Evolutionary conservation across 139 green algal species (phyloP), one percentile per base, ranked within the genome.

Genomic region (Chlorella sp.): DNA sequence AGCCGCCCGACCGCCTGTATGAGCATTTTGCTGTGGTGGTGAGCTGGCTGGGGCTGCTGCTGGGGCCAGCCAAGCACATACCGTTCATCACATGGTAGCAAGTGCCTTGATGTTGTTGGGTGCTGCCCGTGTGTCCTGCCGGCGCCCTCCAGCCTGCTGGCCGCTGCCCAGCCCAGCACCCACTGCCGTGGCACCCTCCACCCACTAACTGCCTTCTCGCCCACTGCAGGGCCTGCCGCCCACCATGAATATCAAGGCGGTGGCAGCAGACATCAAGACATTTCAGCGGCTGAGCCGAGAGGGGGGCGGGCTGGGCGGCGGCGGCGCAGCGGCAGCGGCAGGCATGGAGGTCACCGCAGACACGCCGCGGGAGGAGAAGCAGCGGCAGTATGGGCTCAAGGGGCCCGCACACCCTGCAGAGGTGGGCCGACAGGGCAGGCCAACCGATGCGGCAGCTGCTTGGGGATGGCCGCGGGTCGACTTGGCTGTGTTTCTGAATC

Each of bases 11-110:
- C 12, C 91, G 94, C 70, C 79, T 95, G 21, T 93, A 92, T 70
- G 94, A 97, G 83, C 86, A 92, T 70, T 97, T 97, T 78, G 88
- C 90, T 38, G 83, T 97, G 25, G 88, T 95, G 86, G 94, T 96
- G 74, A 68, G 92, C 63, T 1, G 32, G 1, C 47, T 51, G 51
- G 7, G 30, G 30, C 18, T n/a, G 28, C 28, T 41, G 25, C 7
- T 39, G 55, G 57, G 5, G 15, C 1, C 21, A 25, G n/a, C n/a
- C n/a, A 18, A 11, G 39, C 5, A 11, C 60, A 74, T 41, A 18
- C 63, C 38, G 34, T 30, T 28, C 26, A 4, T 62, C 12, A 7
- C 25, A 34, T 62, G 70, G 13, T n/a, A n/a, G n/a, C n/a, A 21
- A 25, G 70, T 26, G 26, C 18, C 6, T 38, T 20, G 21, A 18